Conservation (phyloP, 2,329 filamentous ascomycete species). For the Pseudogymnoascus sp. region DNA sequence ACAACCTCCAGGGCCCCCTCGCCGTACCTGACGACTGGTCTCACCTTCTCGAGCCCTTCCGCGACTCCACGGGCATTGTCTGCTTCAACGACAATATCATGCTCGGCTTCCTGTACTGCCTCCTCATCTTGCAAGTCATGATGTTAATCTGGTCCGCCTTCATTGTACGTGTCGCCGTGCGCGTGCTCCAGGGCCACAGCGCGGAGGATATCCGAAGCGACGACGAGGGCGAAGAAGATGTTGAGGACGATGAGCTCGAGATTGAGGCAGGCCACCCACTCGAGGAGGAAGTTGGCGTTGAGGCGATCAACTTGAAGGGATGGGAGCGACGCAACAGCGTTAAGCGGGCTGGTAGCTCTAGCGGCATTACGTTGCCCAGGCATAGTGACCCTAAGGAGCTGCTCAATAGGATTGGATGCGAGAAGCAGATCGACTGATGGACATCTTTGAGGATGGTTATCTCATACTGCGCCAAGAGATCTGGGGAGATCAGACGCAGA, state of each 20-base stretch:
- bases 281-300: conserved; percentile 69
- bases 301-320: conserved; percentile 54
- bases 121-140: conserved; percentile 70
- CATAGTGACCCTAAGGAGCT: conserved; percentile 27
- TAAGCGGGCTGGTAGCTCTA: conserved; percentile 22
- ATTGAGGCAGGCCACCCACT: conserved; percentile 33
- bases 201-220: conserved; percentile 86
- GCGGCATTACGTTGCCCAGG: conserved; percentile 26
- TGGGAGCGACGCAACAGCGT: conserved; percentile 16
- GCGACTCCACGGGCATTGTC: conserved; percentile 60
- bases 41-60: conserved; percentile 67
- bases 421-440: conserved; percentile 24
- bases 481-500: conserved; percentile 1
- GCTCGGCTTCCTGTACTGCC: conserved; percentile 65
- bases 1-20: conserved; percentile 46
- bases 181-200: conserved; percentile 64
- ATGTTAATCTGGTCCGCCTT: conserved; percentile 83
- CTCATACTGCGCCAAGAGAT: conserved; percentile 4
- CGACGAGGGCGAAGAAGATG: conserved; percentile 64
- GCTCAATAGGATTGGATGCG: conserved; percentile 28
- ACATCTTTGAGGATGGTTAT: neutral
- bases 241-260: conserved; percentile 32
- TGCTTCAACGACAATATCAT: conserved; percentile 72
- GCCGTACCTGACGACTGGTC: conserved; percentile 41
- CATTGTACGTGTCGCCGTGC: conserved; percentile 74